These are phyloP conservation scores for Xylaria polymorpha DNA, from an alignment of 2,329 filamentous ascomycete species.

Conservation along the genomic window DNA sequence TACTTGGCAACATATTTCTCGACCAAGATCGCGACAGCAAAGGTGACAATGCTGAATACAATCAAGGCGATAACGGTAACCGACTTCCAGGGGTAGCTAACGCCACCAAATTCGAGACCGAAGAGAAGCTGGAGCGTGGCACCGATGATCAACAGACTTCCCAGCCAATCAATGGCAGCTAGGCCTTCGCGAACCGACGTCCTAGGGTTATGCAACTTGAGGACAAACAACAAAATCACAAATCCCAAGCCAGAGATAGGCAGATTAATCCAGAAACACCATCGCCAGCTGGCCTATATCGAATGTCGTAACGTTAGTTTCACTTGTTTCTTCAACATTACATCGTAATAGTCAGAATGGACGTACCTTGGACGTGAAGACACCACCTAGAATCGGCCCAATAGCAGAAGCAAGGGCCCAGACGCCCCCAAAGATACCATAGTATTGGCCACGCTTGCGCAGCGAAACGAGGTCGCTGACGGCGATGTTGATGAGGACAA, in stretches of 20 bases:
- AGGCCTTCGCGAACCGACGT: slow-evolving; percentile 72
- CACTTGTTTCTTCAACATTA: too few relatives aligned
- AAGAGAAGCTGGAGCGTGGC: slow-evolving; percentile 88
- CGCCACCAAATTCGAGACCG: slow-evolving; percentile 85
- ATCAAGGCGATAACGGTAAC: slow-evolving; percentile 81
- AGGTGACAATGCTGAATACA: slow-evolving; percentile 74
- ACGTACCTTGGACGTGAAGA: slow-evolving; percentile 67
- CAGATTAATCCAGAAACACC: slow-evolving; percentile 76
- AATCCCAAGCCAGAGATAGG: slow-evolving; percentile 61
- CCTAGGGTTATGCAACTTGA: slow-evolving; percentile 75
- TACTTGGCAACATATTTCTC: slow-evolving; percentile 80
- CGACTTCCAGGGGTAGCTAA: slow-evolving; percentile 79
- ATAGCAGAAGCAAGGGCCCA: slow-evolving; percentile 75
- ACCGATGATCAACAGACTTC: slow-evolving; percentile 71
- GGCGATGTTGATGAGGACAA: slow-evolving; percentile 70
- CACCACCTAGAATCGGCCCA: slow-evolving; percentile 75
- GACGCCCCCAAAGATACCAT: slow-evolving; percentile 63
- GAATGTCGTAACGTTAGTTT: slow-evolving; percentile 1
- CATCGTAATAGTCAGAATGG: background rate
- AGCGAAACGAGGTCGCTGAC: slow-evolving; percentile 67
- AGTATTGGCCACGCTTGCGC: slow-evolving; percentile 63
- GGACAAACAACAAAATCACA: slow-evolving; percentile 66
- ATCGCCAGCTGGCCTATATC: slow-evolving; percentile 68
- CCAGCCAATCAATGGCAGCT: slow-evolving; percentile 70
- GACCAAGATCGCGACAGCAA: slow-evolving; percentile 75